These are phyloP conservation scores for Herpetospermum pedunculosum DNA, from an alignment of 306 rosid genomes.

Conservation along the genomic window DNA sequence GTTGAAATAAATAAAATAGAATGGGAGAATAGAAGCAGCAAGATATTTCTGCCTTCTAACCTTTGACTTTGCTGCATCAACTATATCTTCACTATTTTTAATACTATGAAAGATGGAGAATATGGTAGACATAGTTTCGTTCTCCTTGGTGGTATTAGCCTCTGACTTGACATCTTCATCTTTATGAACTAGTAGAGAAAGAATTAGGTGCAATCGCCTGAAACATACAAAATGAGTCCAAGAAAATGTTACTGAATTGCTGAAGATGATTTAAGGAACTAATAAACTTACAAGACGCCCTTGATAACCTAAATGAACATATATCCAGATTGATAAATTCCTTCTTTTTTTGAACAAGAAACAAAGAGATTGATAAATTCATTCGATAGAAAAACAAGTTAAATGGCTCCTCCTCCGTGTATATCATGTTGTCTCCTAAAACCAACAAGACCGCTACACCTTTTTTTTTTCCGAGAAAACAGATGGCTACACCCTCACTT, in stretches of 20 bases:
- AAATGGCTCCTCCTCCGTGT: background rate
- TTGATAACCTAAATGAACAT: background rate
- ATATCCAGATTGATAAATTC: too few relatives aligned
- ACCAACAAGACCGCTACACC: background rate
- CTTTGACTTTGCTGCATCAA: conserved; percentile 71
- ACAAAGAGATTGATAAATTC: background rate
- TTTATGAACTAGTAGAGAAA: conserved; percentile 67
- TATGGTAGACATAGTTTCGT: conserved; percentile 44
- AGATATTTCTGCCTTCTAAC: conserved; percentile 24
- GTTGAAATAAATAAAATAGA: background rate
- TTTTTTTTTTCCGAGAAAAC: background rate
- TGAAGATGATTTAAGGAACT: background rate
- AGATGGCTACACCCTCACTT: background rate
- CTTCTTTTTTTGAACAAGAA: too few relatives aligned
- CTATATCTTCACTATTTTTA: conserved; percentile 66
- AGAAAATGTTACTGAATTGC: conserved; percentile 12
- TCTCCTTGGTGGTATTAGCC: conserved; percentile 34
- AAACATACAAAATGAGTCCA: conserved; percentile 16
- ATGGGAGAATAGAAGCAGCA: conserved; percentile 4
- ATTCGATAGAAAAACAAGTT: background rate
- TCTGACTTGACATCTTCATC: conserved; percentile 81
- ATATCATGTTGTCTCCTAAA: background rate
- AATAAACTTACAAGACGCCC: background rate
- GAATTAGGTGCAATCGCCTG: conserved; percentile 74
- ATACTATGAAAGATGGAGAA: conserved; percentile 57